Evolutionary conservation across 805 yeast genomes (phyloP).

Genomic region (Kluyveromyces dobzhanskii): DNA sequence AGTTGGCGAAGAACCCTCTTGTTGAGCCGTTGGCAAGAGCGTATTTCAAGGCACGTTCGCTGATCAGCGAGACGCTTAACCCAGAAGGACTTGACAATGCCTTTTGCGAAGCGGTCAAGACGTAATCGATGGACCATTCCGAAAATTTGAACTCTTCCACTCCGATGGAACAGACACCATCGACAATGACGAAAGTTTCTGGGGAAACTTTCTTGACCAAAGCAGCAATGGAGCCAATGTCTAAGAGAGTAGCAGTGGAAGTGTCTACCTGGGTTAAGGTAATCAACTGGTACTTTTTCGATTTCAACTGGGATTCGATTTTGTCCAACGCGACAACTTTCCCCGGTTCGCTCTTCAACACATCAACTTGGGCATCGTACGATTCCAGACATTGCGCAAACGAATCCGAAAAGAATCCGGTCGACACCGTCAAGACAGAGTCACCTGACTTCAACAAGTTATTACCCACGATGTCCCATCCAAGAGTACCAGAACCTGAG

Average conservation of each 20-base stretch:
- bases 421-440: conserved; percentile 69
- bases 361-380: conserved; percentile 72
- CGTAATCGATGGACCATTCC: conserved; percentile 84
- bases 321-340: conserved; percentile 49
- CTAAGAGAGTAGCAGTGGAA: conserved; percentile 84
- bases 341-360: conserved; percentile 65
- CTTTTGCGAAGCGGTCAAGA: conserved; percentile 88
- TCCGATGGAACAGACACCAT: conserved; percentile 92
- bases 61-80: conserved; percentile 65
- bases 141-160: conserved; percentile 83
- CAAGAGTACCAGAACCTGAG: conserved; percentile 89
- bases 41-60: conserved; percentile 62
- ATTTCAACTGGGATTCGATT: conserved; percentile 47
- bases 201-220: conserved; percentile 63
- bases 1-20: conserved; percentile 42
- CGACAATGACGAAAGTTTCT: conserved; percentile 75
- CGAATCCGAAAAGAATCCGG: conserved; percentile 84
- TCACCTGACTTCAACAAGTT: conserved; percentile 64
- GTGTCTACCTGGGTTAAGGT: conserved; percentile 96
- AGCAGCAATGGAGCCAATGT: conserved; percentile 53
- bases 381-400: conserved; percentile 68
- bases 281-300: conserved; percentile 51
- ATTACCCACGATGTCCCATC: conserved; percentile 86
- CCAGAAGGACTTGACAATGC: conserved; percentile 96
- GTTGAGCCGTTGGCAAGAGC: conserved; percentile 42